Evolutionary conservation across 495 filamentous ascomycete genomes (phyloP).

Genomic region (Neurospora sp.): DNA sequence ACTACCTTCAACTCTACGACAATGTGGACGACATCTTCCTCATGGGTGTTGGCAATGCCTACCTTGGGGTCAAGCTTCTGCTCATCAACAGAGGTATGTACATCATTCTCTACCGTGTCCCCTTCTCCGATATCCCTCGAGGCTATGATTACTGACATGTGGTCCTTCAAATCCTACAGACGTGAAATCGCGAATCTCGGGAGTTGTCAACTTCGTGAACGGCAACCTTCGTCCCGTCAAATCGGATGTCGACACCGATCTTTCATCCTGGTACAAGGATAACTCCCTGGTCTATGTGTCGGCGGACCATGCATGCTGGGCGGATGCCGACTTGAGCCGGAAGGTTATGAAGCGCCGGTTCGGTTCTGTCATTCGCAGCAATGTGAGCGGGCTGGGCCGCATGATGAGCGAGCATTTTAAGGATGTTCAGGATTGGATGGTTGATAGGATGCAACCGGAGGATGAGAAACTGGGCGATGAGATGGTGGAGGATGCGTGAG

Average conservation of each 20-base stretch:
- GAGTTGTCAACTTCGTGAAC: slow-evolving; percentile 49
- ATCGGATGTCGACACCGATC: slow-evolving; percentile 50
- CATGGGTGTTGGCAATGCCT: slow-evolving; percentile 72
- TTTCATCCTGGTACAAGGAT: slow-evolving; percentile 64
- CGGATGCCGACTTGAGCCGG: slow-evolving; percentile 37
- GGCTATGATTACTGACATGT: slow-evolving; percentile 1
- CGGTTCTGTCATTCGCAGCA: slow-evolving; percentile 48
- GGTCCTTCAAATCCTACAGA: slow-evolving; percentile 16
- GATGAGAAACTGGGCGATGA: slow-evolving; percentile 19
- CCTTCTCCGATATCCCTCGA: not conserved
- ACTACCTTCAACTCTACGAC: slow-evolving; percentile 79
- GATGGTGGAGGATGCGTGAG: not conserved
- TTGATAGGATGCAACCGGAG: slow-evolving; percentile 28
- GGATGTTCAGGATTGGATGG: slow-evolving; percentile 48
- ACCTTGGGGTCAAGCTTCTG: slow-evolving; percentile 58
- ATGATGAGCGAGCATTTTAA: slow-evolving; percentile 54
- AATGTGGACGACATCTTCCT: slow-evolving; percentile 58
- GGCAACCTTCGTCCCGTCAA: slow-evolving; percentile 56
- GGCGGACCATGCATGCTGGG: slow-evolving; percentile 62
- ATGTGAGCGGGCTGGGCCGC: slow-evolving; percentile 42
- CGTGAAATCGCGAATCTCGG: slow-evolving; percentile 34
- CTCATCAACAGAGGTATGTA: slow-evolving; percentile 53
- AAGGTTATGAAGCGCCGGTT: slow-evolving; percentile 59
- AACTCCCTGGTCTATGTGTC: slow-evolving; percentile 68
- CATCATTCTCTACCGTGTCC: not conserved